Evolutionary conservation across 1,284 basidiomycete species (phyloP), one percentile per base, ranked within the genome.

Genomic region (Irpex sp.): DNA sequence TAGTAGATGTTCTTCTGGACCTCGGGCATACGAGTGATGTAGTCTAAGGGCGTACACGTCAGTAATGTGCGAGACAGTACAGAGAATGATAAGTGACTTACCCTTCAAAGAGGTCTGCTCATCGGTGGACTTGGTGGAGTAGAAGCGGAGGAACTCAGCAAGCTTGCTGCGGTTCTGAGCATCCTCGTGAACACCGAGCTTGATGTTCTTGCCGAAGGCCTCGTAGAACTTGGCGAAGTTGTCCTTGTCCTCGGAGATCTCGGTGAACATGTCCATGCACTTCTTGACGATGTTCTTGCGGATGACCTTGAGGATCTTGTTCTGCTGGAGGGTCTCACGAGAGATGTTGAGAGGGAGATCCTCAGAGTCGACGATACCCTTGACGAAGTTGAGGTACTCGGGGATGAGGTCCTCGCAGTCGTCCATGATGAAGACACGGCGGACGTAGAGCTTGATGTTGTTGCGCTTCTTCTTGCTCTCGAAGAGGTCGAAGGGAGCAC

Each of bases 401-500:
- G 97, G 97, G 75, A 99, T 98, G 76, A 99, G 84, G 75, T 99
- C 97, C 83, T 99, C 97, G 78, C 96, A 98, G 82, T 99, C 97
- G 81, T 99, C 97, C 93, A 97, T 98, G 86, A 99, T 99, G 86
- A 99, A 99, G 73, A 99, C 97, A 65, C 97, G 95, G 83, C 97
- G 95, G 72, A 99, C 97, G 79, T 99, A 99, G 78, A 99, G 95
- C 85, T 99, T 99, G 87, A 99, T 98, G 92, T 98, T 99, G 89
- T 98, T 98, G 75, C 97, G 94, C 90, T 99, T 99, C 93, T 99
- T 99, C 93, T 99, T 99, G 70, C 93, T 94, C 86, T 99, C 97
- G 81, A 99, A 99, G 78, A 99, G 90, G 76, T 99, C 97, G 79
- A 99, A 99, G 62, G 97, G 95, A 54, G 95, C 95, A 67, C 94